A percentile compares a stretch with the other conserved stretches of the same genome.
Evolutionary conservation across 192 early-diverging fungal genomes (phyloP).

Genomic region (Coemansia sp.): DNA sequence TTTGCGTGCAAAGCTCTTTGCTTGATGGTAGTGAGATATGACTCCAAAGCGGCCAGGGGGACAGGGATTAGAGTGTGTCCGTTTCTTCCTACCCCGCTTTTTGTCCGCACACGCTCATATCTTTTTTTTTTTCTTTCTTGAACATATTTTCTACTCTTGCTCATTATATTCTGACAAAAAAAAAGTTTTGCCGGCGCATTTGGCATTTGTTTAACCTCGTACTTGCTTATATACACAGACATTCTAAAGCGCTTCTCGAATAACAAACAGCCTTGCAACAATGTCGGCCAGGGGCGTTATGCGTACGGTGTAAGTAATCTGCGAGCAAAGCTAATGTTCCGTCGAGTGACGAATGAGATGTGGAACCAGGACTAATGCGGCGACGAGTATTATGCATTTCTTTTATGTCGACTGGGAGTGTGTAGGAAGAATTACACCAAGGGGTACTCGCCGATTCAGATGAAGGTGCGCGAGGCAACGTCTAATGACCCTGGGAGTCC

Average conservation of each 20-base stretch:
- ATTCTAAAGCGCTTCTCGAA: constrained; percentile 2
- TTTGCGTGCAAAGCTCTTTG: background rate
- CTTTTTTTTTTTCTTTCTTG: background rate
- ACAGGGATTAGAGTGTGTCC: background rate
- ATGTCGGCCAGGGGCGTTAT: constrained; percentile 43
- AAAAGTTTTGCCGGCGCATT: background rate
- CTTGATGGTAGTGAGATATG: background rate
- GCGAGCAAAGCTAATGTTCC: background rate
- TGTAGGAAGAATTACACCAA: constrained; percentile 86
- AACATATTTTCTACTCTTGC: background rate
- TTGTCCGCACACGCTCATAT: background rate
- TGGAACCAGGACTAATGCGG: constrained; percentile 7
- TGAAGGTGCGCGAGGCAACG: constrained; percentile 84
- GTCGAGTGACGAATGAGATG: background rate
- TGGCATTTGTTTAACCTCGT: background rate
- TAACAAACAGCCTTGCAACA: background rate
- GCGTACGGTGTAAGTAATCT: constrained; percentile 38
- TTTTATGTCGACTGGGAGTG: background rate
- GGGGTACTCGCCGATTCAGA: constrained; percentile 90
- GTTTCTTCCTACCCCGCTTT: background rate
- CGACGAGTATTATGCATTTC: background rate
- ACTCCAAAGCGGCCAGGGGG: background rate
- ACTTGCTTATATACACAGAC: constrained; percentile 9
- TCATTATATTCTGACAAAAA: constrained; percentile 2
- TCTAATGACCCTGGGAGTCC: constrained; percentile 80